A percentile compares a stretch with the other conserved stretches of the same genome.
phyloP scores from a whole-genome alignment of 768 basidiomycete genomes.

The Clavulina sp. region DNA sequence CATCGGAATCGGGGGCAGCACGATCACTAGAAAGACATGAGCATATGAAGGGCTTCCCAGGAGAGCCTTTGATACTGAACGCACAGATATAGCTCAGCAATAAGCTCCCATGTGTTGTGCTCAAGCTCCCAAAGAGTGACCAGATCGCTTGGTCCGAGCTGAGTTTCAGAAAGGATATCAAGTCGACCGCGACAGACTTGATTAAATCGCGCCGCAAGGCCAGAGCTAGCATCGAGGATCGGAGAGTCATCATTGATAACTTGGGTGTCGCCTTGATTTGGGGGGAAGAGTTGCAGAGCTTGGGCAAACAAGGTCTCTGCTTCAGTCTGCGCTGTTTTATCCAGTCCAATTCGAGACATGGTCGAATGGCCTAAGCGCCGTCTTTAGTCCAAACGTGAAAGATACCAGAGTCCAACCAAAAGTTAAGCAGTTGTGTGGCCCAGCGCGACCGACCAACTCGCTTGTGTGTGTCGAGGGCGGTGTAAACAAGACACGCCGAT shows the following conservation, averaged over 20 bases:
- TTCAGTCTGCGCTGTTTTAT: background rate
- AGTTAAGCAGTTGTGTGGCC: too few relatives aligned
- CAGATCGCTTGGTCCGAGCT: background rate
- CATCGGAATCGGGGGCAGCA: constrained; percentile 36
- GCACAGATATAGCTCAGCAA: constrained; percentile 16
- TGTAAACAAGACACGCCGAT: too few relatives aligned
- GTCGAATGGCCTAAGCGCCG: too few relatives aligned
- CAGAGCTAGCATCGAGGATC: background rate
- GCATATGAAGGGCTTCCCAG: constrained; percentile 1
- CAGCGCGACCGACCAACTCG: too few relatives aligned
- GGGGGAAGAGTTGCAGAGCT: background rate
- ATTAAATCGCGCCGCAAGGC: background rate
- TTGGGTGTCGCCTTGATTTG: background rate
- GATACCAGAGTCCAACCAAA: too few relatives aligned
- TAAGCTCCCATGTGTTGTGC: constrained; percentile 16
- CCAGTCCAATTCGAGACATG: too few relatives aligned
- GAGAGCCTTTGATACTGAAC: constrained; percentile 4
- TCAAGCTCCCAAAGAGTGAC: constrained; percentile 13
- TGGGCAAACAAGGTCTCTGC: constrained; percentile 1
- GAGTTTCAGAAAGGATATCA: background rate
- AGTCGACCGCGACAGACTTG: background rate
- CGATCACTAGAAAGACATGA: constrained; percentile 33
- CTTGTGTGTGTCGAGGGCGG: too few relatives aligned
- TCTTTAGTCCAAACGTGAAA: too few relatives aligned
- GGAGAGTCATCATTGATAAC: background rate